These are phyloP conservation scores for Zymoseptoria tritici DNA, from an alignment of 2,329 filamentous ascomycete genomes.

Conservation along the genomic window DNA sequence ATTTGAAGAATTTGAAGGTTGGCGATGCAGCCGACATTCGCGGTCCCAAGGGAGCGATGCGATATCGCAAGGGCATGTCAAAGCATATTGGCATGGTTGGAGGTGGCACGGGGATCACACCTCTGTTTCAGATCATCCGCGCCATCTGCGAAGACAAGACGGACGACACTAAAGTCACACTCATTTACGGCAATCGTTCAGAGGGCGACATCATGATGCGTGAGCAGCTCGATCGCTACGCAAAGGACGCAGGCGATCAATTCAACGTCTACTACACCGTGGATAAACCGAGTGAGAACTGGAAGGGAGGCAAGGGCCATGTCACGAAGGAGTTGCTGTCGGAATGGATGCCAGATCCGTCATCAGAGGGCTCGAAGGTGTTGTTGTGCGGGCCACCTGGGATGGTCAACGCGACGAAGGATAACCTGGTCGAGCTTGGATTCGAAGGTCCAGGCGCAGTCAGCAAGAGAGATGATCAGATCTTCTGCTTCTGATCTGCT, in stretches of 20 bases:
- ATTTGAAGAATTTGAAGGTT: constrained; percentile 41
- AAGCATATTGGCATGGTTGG: constrained; percentile 50
- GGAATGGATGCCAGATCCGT: constrained; percentile 42
- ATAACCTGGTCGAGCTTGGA: constrained; percentile 48
- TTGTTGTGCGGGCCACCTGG: constrained; percentile 56
- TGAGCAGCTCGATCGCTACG: constrained; percentile 49
- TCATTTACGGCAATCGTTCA: constrained; percentile 53
- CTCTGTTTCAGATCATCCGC: constrained; percentile 56
- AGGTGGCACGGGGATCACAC: constrained; percentile 46
- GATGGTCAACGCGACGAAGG: constrained; percentile 53
- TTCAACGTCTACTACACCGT: constrained; percentile 52
- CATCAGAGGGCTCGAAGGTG: constrained; percentile 41
- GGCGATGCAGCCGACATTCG: constrained; percentile 47
- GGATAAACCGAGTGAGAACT: constrained; percentile 40
- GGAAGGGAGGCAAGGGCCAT: constrained; percentile 45
- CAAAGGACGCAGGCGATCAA: constrained; percentile 41
- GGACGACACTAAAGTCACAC: constrained; percentile 49
- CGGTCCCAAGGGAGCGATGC: constrained; percentile 52
- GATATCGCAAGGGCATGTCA: constrained; percentile 39
- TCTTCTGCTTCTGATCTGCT: constrained; percentile 69
- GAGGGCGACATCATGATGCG: constrained; percentile 55
- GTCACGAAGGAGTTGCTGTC: constrained; percentile 47
- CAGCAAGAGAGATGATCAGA: constrained; percentile 91
- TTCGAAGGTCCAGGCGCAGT: constrained; percentile 85
- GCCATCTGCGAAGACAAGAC: constrained; percentile 55